Evolutionary conservation across 2,329 filamentous ascomycete genomes (phyloP).

Genomic region (Talaromyces piceae): DNA sequence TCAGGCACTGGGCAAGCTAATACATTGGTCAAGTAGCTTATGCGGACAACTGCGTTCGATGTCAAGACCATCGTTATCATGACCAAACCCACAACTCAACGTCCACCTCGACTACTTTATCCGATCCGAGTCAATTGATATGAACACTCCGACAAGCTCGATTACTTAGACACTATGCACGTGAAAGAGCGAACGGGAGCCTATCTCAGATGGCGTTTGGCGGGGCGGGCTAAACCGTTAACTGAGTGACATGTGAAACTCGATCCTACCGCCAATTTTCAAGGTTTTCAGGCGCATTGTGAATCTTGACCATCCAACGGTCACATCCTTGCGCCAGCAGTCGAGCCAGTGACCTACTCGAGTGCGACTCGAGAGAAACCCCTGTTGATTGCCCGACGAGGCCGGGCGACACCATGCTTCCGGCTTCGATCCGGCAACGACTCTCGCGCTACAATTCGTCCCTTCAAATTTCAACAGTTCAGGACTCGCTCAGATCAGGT

Average conservation of each 20-base stretch:
- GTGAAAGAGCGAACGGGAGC: not conserved
- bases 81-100: too few relatives aligned
- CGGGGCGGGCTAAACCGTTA: not conserved
- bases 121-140: not conserved
- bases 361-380: not conserved
- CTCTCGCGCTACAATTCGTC: constrained; percentile 17
- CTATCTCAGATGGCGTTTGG: not conserved
- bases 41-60: too few relatives aligned
- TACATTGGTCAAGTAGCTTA: too few relatives aligned
- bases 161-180: not conserved
- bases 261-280: not conserved
- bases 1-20: too few relatives aligned
- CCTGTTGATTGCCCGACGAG: not conserved
- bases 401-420: constrained; percentile 12
- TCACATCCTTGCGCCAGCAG: not conserved
- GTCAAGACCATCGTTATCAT: not conserved
- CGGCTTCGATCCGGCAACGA: constrained; percentile 22
- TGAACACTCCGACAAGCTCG: not conserved
- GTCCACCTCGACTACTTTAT: not conserved
- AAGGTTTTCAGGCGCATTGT: not conserved
- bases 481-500: not conserved
- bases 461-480: not conserved
- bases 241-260: constrained; percentile 4
- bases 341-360: not conserved
- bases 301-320: not conserved